Conservation (phyloP, 2,329 filamentous ascomycete species). For the Fusarium sp. region DNA sequence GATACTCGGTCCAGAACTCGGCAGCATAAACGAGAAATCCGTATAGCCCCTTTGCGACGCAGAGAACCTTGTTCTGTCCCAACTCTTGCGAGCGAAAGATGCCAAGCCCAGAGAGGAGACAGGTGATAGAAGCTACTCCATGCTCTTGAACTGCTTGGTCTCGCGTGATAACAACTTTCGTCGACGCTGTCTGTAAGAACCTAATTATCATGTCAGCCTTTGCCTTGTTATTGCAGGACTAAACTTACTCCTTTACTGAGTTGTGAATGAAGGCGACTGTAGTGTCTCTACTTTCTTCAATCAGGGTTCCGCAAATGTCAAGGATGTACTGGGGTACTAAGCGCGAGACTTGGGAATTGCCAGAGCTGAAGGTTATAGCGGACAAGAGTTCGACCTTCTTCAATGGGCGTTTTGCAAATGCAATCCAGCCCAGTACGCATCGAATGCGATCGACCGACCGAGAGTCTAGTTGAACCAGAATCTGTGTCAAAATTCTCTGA, state of each 20-base stretch:
- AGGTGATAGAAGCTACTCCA: background rate
- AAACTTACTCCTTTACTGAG: constrained; percentile 30
- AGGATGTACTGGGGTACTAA: constrained; percentile 16
- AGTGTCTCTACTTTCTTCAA: constrained; percentile 19
- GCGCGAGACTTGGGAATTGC: background rate
- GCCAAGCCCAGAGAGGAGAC: constrained; percentile 16
- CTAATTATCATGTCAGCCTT: background rate
- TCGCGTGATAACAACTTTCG: background rate
- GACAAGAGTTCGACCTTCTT: constrained; percentile 16
- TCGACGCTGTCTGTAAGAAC: constrained; percentile 12
- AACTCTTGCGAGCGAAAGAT: background rate
- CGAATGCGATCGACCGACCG: constrained; percentile 14
- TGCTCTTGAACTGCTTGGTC: constrained; percentile 10
- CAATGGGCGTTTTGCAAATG: constrained; percentile 23
- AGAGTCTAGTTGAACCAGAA: constrained; percentile 7
- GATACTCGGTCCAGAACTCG: constrained; percentile 27
- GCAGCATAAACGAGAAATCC: constrained; percentile 28
- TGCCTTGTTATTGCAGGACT: fast-evolving
- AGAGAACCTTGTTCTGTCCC: background rate
- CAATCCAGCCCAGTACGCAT: constrained; percentile 20
- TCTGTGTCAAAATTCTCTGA: constrained; percentile 15
- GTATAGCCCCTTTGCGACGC: constrained; percentile 17
- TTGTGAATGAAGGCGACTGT: constrained; percentile 28
- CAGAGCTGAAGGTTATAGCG: constrained; percentile 16
- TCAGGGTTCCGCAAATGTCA: background rate